Base-by-base conservation (phyloP, 192 early-diverging fungal species). In the Entophlyctis helioformis region DNA sequence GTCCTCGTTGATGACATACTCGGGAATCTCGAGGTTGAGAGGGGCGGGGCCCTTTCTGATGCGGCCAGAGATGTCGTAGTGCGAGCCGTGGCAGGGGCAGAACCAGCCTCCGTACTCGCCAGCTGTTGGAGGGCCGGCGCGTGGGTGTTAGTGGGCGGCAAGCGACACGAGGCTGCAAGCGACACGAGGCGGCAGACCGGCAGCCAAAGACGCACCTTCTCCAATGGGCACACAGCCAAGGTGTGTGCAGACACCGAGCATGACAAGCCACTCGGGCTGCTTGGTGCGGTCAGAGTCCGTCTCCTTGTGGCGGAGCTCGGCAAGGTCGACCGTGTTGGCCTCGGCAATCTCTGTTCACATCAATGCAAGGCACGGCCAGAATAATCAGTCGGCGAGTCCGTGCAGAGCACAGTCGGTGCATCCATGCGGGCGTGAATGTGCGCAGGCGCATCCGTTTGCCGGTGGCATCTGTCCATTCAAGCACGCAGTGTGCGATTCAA, bases 71-170 rank as follows among this genome's bases (percentile, higher is more conserved):
- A 98, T 90, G 64, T 98, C 94, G 65, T 98, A 98, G 63, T 98
- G 94, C 32, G 94, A 98, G 47, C 94, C 94, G 73, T 98, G 94
- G 81, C 94, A 98, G 42, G 94, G 94, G 71, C 94, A 98, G 82
- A 94, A 98, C 94, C 94, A 98, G 56, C 94, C 94, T 59, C 87
- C 87, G 66, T 78, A 98, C 44, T 98, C 94, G 61, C 94, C 94
- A 61, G 94, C 80, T 75, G 44, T 43, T 24, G 12, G 22, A 18
- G 10, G 42, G 29, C 6, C 6, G n/a, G n/a, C n/a, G n/a, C n/a
- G n/a, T n/a, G n/a, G n/a, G n/a, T n/a, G n/a, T n/a, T n/a, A n/a
- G n/a, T n/a, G n/a, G n/a, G n/a, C n/a, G n/a, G n/a, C n/a, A n/a
- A n/a, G n/a, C n/a, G n/a, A n/a, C n/a, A n/a, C n/a, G n/a, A n/a